Percentiles rank a stretch among this genome's conserved stretches.
These are phyloP conservation scores for Favolaschia claudopus DNA, from an alignment of 768 basidiomycete species.

Conservation along the genomic window DNA sequence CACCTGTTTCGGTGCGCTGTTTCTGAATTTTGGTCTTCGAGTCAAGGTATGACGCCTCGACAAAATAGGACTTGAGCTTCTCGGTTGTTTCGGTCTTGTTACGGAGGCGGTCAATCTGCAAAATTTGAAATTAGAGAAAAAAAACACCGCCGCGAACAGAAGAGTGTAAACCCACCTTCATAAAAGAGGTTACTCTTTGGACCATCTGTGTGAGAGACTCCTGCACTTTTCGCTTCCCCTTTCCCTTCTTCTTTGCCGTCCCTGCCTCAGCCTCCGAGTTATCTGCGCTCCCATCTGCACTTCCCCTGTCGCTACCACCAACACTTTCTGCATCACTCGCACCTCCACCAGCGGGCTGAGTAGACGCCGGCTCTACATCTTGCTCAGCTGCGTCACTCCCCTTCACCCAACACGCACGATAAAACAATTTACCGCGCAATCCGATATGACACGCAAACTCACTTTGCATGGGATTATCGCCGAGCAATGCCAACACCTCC, in stretches of 20 bases:
- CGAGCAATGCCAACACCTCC: too few relatives aligned
- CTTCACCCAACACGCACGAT: slow-evolving; percentile 45
- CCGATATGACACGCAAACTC: slow-evolving; percentile 53
- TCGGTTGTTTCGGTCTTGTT: background rate
- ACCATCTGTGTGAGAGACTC: background rate
- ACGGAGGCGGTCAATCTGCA: background rate
- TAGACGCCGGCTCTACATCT: too few relatives aligned
- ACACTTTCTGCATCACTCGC: too few relatives aligned
- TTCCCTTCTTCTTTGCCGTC: background rate
- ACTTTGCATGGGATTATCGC: too few relatives aligned
- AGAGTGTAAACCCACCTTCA: background rate
- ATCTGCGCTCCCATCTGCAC: background rate
- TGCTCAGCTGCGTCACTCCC: slow-evolving; percentile 21
- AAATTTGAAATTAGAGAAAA: too few relatives aligned
- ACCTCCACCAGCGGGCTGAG: too few relatives aligned
- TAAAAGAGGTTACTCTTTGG: background rate
- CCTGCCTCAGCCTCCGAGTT: background rate
- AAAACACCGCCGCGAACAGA: too few relatives aligned
- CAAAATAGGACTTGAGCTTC: slow-evolving; percentile 25
- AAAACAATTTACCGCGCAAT: slow-evolving; percentile 44
- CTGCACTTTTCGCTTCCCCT: background rate
- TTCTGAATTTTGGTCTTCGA: slow-evolving; percentile 25
- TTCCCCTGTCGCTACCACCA: too few relatives aligned
- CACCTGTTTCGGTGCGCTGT: slow-evolving; percentile 33
- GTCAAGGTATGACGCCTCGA: slow-evolving; percentile 17